These are phyloP conservation scores for Trametes sanguinea DNA, from an alignment of 768 basidiomycete species.

Conservation along the genomic window DNA sequence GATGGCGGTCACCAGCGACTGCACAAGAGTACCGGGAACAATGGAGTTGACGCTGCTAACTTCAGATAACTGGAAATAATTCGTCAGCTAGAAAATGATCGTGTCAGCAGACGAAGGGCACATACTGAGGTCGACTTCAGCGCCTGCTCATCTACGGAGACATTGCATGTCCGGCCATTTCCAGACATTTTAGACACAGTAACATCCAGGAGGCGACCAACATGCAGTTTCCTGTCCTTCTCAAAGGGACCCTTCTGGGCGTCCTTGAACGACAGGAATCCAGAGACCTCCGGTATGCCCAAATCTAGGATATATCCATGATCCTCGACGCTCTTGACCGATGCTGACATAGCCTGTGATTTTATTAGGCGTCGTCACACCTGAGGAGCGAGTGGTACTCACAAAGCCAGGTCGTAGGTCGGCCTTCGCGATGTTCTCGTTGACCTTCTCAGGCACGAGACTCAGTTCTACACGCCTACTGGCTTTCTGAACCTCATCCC, in stretches of 20 bases:
- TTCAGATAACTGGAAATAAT: slow-evolving; percentile 60
- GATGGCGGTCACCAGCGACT: slow-evolving; percentile 77
- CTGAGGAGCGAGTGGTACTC: slow-evolving; percentile 38
- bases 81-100: background rate
- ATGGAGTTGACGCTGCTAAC: slow-evolving; percentile 77
- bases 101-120: slow-evolving; percentile 14
- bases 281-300: slow-evolving; percentile 75
- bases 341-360: slow-evolving; percentile 68
- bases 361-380: slow-evolving; percentile 2
- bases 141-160: slow-evolving; percentile 53
- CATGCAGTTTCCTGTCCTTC: slow-evolving; percentile 42
- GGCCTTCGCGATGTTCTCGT: slow-evolving; percentile 72
- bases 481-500: slow-evolving; percentile 66
- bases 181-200: slow-evolving; percentile 67
- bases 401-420: slow-evolving; percentile 80
- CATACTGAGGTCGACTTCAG: slow-evolving; percentile 60
- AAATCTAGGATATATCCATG: slow-evolving; percentile 92
- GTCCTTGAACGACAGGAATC: slow-evolving; percentile 84
- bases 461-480: slow-evolving; percentile 85
- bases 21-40: slow-evolving; percentile 83
- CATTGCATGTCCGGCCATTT: slow-evolving; percentile 79
- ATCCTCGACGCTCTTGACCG: slow-evolving; percentile 86
- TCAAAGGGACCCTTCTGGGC: slow-evolving; percentile 43
- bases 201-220: slow-evolving; percentile 70
- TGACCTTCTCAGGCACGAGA: slow-evolving; percentile 81